Base-by-base conservation (phyloP, 768 basidiomycete genomes). In the Rhodotorula sphaerocarpa region DNA sequence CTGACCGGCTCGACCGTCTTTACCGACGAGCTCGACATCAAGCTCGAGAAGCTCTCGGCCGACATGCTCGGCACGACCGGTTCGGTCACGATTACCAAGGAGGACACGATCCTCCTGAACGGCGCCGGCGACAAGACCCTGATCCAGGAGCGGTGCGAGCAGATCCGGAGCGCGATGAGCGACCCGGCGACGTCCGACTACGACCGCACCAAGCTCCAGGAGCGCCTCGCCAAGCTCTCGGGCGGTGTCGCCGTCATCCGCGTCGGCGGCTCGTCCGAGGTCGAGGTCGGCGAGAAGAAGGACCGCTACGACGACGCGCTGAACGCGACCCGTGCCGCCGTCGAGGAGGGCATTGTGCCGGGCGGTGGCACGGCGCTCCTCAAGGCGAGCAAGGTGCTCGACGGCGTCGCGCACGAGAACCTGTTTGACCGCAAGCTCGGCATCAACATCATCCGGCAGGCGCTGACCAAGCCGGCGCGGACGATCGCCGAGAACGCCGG, bases 201-300 rank as follows among this genome's bases (percentile, higher is more conserved):
- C 75, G 92, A 99, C 82, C 82, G 84, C 73, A 85, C 85, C 69
- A 96, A 95, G 79, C 82, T 99, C 54, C 92, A 96, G 76, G 93
- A 97, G 75, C 87, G 93, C 68, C 82, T 99, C 48, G 93, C 93
- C 67, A 97, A 99, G 82, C 81, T 97, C 56, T 83, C 83, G 47
- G 93, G 93, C 48, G 92, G 93, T 77, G 93, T 97, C 50, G 93
- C 93, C 21, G 92, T 97, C 77, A 96, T 96, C 82, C 91, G 90
- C 78, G 93, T 96, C 65, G 93, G 93, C 59, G 93, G 93, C 23
- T 79, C 85, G 28, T 84, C 82, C 55, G 93, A 97, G 76, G 93
- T 96, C 55, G 93, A 96, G 78, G 93, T 97, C 63, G 82, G 92
- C 11, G 93, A 97, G 82, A 97, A 96, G 88, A 95, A 97, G 84